A percentile compares a stretch with the other conserved stretches of the same genome.
phyloP scores from a whole-genome alignment of 495 filamentous ascomycete genomes.

The Amniculicola lignicola region DNA sequence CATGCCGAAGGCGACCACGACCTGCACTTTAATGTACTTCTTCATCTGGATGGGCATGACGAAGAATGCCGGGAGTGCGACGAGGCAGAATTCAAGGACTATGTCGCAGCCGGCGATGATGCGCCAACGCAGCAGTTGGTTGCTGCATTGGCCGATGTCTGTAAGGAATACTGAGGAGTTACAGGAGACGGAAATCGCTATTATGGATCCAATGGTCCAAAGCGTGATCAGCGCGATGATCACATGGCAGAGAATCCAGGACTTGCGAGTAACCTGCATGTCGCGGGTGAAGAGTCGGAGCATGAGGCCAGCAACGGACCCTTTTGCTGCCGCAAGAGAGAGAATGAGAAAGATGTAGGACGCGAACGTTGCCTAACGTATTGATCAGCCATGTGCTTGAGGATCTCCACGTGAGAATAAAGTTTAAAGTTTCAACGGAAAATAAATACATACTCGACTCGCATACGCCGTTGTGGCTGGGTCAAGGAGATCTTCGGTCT shows the following conservation, averaged over 20 bases:
- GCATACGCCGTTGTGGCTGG: too few relatives aligned
- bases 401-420: too few relatives aligned
- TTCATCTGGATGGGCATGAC: constrained; percentile 35
- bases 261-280: constrained; percentile 12
- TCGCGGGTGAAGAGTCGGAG: constrained; percentile 21
- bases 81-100: constrained; percentile 23
- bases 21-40: constrained; percentile 22
- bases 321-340: constrained; percentile 10
- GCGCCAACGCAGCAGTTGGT: constrained; percentile 25
- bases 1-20: constrained; percentile 29
- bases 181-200: constrained; percentile 5
- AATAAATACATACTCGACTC: too few relatives aligned
- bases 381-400: background rate
- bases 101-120: constrained; percentile 28
- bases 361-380: constrained; percentile 8
- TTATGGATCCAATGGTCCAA: constrained; percentile 7
- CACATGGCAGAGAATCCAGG: constrained; percentile 8
- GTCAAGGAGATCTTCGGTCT: background rate
- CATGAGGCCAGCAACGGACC: constrained; percentile 15
- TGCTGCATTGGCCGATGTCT: background rate
- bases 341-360: constrained; percentile 12
- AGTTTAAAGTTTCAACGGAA: too few relatives aligned
- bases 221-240: background rate
- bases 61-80: constrained; percentile 26
- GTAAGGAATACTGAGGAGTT: background rate